Base-by-base conservation (phyloP, 129 eudicot genomes). In the Helichrysum umbraculigerum region DNA sequence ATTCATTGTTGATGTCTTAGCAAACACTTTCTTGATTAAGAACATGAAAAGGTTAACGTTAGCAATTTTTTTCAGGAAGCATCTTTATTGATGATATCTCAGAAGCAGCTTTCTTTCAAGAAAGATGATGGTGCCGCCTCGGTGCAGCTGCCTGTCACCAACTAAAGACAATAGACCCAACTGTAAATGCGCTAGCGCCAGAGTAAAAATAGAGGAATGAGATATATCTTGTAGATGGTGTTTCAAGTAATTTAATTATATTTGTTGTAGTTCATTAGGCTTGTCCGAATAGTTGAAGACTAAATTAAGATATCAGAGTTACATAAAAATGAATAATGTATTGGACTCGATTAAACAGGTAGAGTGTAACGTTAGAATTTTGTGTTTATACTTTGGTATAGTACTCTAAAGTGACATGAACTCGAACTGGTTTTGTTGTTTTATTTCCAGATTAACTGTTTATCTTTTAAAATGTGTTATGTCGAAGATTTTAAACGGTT, bases 31-130 rank as follows among this genome's bases (percentile, higher is more conserved):
- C n/a, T 22, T 79, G 61, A 63, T 25, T n/a, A 52, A 71, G 61
- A 61, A 78, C 35, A 21, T 47, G 54, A 47, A 47, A 47, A 47
- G 60, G 73, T 65, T 69, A 71, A 76, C 58, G 54, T 73, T 39
- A 58, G 41, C 42, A 52, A 33, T 78, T 50, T 16, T 69, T 81
- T 85, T 70, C 82, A 90, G 96, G 85, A 67, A 74, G 85, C 92
- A 42, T 79, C 96, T 9, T 62, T 90, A 70, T 59, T 90, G 70
- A 67, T 90, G 87, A 76, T 90, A 41, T 85, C 96, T 54, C 92
- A 90, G 65, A 81, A 56, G 51, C 74, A 68, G 30, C 61, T 57
- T 72, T 78, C 88, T 32, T 73, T 75, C 85, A 72, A 82, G 81
- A 81, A 59, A 14, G 81, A 54, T 64, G 81, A 72, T 12, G 62